Evolutionary conservation across 2,329 filamentous ascomycete genomes (phyloP), one percentile per base, ranked within the genome.

Genomic region (Xylariaceae sp.): DNA sequence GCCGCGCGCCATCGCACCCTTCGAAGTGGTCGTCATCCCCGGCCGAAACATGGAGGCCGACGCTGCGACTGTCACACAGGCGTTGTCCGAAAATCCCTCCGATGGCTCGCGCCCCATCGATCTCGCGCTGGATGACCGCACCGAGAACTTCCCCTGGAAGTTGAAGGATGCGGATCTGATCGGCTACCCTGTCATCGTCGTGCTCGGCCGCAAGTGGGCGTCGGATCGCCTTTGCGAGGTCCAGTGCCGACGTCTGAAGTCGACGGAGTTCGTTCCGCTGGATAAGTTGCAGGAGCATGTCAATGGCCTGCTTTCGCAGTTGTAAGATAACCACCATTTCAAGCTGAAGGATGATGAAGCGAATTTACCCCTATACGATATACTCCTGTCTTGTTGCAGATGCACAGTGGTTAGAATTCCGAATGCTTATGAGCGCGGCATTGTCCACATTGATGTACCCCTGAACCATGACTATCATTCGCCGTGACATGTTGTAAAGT

Each of bases 1-100:
- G 94, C 94, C 94, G 0, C 80, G 87, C 4, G 85, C 79, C 8
- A 92, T 97, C 64, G 90, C 94, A 2, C 94, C 94, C 0, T 97
- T 88, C 68, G 88, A 93, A 67, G 85, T 85, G 0, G 79, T 88
- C 9, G 76, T 97, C 1, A 75, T 96, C 4, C 74, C 83, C 37
- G 73, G 77, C 17, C 72, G 78, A 61, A 74, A 76, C 8, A 64
- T 77, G 54, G 74, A 78, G 61, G 68, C 76, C 11, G 80, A 83
- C 17, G 83, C 79, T 0, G 74, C 80, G 34, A 70, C 76, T 4
- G 77, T 95, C 3, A 90, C 90, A 64, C 88, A 93, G 69, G 63
- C 65, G 4, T 71, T 95, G 18, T 51, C 57, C 4, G 39, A 55
- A 13, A 3, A 51, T 23, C 23, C 23, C 23, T 65, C 55, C 11